Conservation (phyloP, 2,329 filamentous ascomycete genomes). For the Verticillium alfalfae region DNA sequence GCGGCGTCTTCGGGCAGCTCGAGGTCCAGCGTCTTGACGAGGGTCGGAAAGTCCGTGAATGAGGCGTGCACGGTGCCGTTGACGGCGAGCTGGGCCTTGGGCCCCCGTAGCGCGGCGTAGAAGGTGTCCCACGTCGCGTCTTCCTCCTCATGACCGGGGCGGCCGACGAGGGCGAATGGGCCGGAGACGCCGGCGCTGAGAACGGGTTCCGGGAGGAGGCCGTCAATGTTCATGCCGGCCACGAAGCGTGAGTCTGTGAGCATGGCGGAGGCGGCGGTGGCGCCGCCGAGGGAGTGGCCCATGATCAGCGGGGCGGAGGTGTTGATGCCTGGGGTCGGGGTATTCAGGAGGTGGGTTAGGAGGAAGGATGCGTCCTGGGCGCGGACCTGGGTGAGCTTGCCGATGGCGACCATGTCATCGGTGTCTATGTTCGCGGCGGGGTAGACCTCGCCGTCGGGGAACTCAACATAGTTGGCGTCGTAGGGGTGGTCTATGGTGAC, state of each 20-base stretch:
- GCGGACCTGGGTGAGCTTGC: slow-evolving; percentile 20
- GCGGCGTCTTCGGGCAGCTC: slow-evolving; percentile 9
- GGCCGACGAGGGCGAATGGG: slow-evolving; percentile 24
- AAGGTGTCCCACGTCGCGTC: slow-evolving; percentile 25
- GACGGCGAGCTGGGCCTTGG: slow-evolving; percentile 17
- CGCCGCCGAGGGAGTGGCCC: slow-evolving; percentile 33
- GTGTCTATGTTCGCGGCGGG: slow-evolving; percentile 12
- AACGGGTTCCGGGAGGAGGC: slow-evolving; percentile 23
- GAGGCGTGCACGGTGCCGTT: slow-evolving; percentile 20
- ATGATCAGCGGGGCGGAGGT: slow-evolving; percentile 22
- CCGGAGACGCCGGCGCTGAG: slow-evolving; percentile 17
- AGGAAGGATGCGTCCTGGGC: slow-evolving; percentile 30
- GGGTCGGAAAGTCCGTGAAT: slow-evolving; percentile 22
- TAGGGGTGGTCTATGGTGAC: slow-evolving; percentile 43
- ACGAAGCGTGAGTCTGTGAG: slow-evolving; percentile 22
- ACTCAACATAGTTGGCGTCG: slow-evolving; percentile 38
- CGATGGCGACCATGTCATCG: slow-evolving; percentile 9
- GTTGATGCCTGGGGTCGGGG: slow-evolving; percentile 18
- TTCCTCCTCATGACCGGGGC: slow-evolving; percentile 18
- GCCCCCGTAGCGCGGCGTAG: slow-evolving; percentile 17
- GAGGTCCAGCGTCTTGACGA: slow-evolving; percentile 16
- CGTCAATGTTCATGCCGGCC: slow-evolving; percentile 35
- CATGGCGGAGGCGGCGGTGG: slow-evolving; percentile 25
- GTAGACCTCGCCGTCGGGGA: slow-evolving; percentile 31
- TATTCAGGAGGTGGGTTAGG: slow-evolving; percentile 22